These are phyloP conservation scores for Saccharomycopsis oosterbeekiorum DNA, from an alignment of 805 yeast genomes.

Conservation along the genomic window DNA sequence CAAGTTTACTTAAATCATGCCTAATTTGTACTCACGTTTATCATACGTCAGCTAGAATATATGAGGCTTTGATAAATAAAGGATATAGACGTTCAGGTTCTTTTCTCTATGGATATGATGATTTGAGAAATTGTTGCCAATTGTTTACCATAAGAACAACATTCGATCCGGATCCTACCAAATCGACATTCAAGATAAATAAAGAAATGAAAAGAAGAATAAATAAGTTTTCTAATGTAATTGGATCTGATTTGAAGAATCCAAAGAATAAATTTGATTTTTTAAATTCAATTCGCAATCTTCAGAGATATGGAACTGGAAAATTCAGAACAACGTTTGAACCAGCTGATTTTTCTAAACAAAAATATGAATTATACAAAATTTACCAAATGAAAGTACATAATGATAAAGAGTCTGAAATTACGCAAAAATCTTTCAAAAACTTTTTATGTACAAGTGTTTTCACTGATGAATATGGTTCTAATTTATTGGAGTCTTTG, in stretches of 20 bases:
- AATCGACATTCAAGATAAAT: constrained; percentile 32
- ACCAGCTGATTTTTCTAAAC: constrained; percentile 40
- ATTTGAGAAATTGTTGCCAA: constrained; percentile 66
- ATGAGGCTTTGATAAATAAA: constrained; percentile 55
- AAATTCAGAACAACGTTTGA: constrained; percentile 39
- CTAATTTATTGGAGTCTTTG: constrained; percentile 6
- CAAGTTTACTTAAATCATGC: not conserved
- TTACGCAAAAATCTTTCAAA: constrained; percentile 39
- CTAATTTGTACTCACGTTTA: constrained; percentile 7
- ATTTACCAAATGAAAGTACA: constrained; percentile 69
- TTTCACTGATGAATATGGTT: constrained; percentile 29
- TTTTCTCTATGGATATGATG: constrained; percentile 57
- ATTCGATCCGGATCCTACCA: constrained; percentile 6
- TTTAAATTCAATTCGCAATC: constrained; percentile 2
- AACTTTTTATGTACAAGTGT: constrained; percentile 66
- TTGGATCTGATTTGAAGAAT: constrained; percentile 21
- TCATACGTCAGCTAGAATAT: constrained; percentile 27
- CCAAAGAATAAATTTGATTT: constrained; percentile 14
- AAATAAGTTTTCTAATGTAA: constrained; percentile 45
- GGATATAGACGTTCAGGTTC: constrained; percentile 78
- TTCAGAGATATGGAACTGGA: constrained; percentile 18
- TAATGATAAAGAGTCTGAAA: constrained; percentile 42
- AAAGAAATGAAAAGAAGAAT: constrained; percentile 62
- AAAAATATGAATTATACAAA: constrained; percentile 52
- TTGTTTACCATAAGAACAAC: constrained; percentile 67